Base-by-base conservation (phyloP, 768 basidiomycete genomes). In the Infundibulicybe gibba region DNA sequence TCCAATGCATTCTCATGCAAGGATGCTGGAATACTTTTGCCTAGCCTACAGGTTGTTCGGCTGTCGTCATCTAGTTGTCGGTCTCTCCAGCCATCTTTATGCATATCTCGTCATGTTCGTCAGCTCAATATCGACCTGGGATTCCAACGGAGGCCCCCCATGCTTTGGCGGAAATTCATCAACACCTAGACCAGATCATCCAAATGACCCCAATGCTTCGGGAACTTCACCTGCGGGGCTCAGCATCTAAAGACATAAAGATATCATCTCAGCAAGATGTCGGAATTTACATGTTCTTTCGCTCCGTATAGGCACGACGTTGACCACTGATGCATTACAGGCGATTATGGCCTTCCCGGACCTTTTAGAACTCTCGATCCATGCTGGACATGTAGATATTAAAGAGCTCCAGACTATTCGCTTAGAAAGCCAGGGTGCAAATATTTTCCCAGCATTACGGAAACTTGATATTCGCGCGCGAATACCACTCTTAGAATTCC, bases 311-410 rank as follows among this genome's bases (percentile, higher is more conserved):
- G 72, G 74, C 16, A 42, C 55, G 2, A 66, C 71, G 11, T 55
- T 78, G 44, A 63, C 64, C 16, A 58, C 49, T 13, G 61, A 63
- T 17, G 66, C 69, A 10, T 48, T 79, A 15, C 49, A 63, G 44
- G 61, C 68, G 3, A 54, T 77, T 34, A 63, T 66, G 15, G 48
- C 49, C 15, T 68, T 77, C 19, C 69, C 70, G 8, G 34, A 38
- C 25, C 66, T 79, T 46, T 47, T 45, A 16, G 61, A 73, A 35
- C 62, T 80, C 31, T 68, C 76, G 45, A 44, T 79, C 9, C 76
- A 80, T 45, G 72, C 68, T 2, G 61, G 65, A 9, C 65, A 67
- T 50, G 50, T 79, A 20, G 60, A 62, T 17, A 30, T 50, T 4
- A 32, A 54, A 30, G 45, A 57, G 25, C 31, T 46, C 31, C 52